Percentiles rank a stretch among this genome's conserved stretches.
These are phyloP conservation scores for Komagataella pastoris DNA, from an alignment of 805 yeast species.

Conservation along the genomic window DNA sequence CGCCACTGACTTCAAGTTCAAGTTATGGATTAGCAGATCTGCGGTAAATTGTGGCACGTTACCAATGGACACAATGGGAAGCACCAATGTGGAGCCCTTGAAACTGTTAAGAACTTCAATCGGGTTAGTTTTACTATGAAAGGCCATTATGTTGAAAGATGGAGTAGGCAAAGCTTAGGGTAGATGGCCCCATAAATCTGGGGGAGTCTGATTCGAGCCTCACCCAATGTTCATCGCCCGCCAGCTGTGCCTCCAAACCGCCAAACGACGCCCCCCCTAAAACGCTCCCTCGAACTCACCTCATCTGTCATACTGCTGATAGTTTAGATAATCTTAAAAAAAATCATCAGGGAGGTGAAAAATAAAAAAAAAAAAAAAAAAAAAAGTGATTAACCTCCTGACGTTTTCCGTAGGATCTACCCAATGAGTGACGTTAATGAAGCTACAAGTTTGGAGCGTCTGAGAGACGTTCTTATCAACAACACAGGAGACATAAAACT, in stretches of 20 bases:
- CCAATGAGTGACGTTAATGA: slow-evolving; percentile 12
- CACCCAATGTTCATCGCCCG: background rate
- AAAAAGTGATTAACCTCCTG: background rate
- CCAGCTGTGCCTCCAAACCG: background rate
- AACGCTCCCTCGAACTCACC: background rate
- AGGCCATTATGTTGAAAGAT: slow-evolving; percentile 10
- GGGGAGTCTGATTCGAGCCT: background rate
- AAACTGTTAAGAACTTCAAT: slow-evolving; percentile 9
- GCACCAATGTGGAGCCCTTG: slow-evolving; percentile 29
- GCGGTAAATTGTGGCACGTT: slow-evolving; percentile 77
- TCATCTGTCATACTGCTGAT: background rate
- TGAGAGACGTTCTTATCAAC: slow-evolving; percentile 60
- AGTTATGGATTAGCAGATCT: slow-evolving; percentile 62
- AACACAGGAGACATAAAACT: slow-evolving; percentile 56
- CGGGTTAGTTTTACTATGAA: slow-evolving; percentile 12
- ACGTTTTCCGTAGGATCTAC: background rate
- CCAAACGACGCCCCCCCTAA: no score
- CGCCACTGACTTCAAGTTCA: slow-evolving; percentile 35
- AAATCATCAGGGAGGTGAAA: background rate
- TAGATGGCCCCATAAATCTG: background rate
- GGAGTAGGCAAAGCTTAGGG: background rate
- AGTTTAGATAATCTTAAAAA: background rate
- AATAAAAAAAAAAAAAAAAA: background rate
- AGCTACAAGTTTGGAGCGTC: slow-evolving; percentile 35
- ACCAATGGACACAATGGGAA: slow-evolving; percentile 80